Percentiles rank a stretch among this genome's conserved stretches.
phyloP scores from a whole-genome alignment of 805 yeast genomes.

The Candida schatavii region DNA sequence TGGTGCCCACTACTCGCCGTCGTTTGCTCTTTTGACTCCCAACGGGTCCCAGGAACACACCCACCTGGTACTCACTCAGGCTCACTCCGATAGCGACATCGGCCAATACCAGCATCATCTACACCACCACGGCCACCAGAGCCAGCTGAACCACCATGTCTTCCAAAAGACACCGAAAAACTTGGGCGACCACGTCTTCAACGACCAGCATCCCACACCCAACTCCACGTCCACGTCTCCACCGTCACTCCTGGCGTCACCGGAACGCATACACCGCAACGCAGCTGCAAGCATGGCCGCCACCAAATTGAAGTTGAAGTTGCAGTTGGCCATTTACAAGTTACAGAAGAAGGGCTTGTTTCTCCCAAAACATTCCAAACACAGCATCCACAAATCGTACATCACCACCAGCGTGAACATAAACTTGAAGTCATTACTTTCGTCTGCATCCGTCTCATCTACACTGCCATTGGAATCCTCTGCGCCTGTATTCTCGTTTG shows the following conservation, averaged over 20 bases:
- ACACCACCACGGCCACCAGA: background rate
- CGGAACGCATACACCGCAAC: conserved; percentile 14
- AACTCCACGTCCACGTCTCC: conserved; percentile 5
- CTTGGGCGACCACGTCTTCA: conserved; percentile 4
- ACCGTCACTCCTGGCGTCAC: conserved; percentile 5
- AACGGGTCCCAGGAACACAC: conserved; percentile 1
- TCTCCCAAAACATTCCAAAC: background rate
- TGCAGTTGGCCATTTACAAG: conserved; percentile 41
- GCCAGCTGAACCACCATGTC: background rate
- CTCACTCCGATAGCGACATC: too few relatives aligned
- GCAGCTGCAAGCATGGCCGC: conserved; percentile 41
- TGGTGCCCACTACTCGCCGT: background rate
- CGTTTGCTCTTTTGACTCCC: conserved; percentile 1
- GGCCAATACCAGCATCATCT: background rate
- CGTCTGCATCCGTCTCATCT: conserved; percentile 11
- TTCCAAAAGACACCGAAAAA: conserved; percentile 2
- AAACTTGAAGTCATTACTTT: conserved; percentile 1
- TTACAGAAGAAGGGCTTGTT: conserved; percentile 18
- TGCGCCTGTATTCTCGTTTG: too few relatives aligned
- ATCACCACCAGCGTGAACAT: conserved; percentile 1
- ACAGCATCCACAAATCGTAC: background rate
- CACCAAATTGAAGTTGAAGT: conserved; percentile 40
- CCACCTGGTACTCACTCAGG: too few relatives aligned
- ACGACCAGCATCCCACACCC: conserved; percentile 8
- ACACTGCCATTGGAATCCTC: conserved; percentile 11